Base-by-base conservation (phyloP, 208 protist genomes). In the Leptomonas pyrrhocoris region DNA sequence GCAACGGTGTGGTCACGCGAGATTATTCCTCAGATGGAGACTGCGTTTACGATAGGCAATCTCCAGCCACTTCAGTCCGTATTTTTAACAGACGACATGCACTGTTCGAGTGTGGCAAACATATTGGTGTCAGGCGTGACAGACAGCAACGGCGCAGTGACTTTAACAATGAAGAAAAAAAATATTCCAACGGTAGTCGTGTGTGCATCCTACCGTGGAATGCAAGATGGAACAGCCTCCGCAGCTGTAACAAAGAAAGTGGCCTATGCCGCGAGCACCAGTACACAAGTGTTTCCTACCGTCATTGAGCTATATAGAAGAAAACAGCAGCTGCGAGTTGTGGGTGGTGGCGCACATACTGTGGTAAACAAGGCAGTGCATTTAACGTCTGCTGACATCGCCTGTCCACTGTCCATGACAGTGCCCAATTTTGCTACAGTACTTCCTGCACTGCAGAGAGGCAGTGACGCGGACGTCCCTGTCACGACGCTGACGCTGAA, bases 401-500 rank as follows among this genome's bases (percentile, higher is more conserved):
- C 60, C 8, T 66, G 60, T 30, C 7, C 48, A 21, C 2, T 7
- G 0, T 46, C n/a, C 11, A 19, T 30, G 16, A 21, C 60, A 13
- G 12, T 66, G 25, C 60, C 60, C 3, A 19, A 25, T 21, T 66
- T 56, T n/a, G 60, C 60, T 18, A 38, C 34, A 7, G 46, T 66
- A 2, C 46, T 55, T 5, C 13, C 60, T 15, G n/a, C 60, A 18
- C 60, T 66, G 18, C 60, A 45, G 48, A 28, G 9, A 3, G 34
- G 46, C 31, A 55, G 42, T n/a, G 12, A 45, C 31, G 31, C 46
- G 15, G 60, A 56, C 31, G n/a, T 46, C 6, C 18, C 25, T 15
- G 34, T 11, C n/a, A 66, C 60, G 13, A 54, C 60, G n/a, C 60
- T 66, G 2, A 55, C 60, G 31, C 31, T 66, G 31, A 54, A 66